A percentile compares a stretch with the other conserved stretches of the same genome.
Evolutionary conservation across 139 green algal genomes (phyloP).

Genomic region (Micractinium sp.): DNA sequence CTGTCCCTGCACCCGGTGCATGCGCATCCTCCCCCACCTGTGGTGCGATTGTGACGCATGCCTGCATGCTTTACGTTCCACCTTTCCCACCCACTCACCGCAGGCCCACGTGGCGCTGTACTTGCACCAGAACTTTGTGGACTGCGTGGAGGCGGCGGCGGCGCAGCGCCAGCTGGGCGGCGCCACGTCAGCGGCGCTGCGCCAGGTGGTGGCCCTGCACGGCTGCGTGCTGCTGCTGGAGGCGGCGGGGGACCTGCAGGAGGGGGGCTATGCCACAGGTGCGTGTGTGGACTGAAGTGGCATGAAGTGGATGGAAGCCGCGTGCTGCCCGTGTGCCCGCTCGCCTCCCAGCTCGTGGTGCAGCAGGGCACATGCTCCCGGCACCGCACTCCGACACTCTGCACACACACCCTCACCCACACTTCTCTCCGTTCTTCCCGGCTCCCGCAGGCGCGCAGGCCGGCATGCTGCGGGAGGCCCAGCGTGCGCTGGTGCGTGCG

Average conservation of each 20-base stretch:
- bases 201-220: constrained; percentile 70
- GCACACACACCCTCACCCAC: neutral
- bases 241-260: constrained; percentile 70
- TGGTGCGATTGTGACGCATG: too few relatives aligned
- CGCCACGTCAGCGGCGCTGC: constrained; percentile 55
- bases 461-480: constrained; percentile 47
- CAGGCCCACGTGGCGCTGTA: constrained; percentile 68
- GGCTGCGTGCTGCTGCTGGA: constrained; percentile 60
- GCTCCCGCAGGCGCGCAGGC: constrained; percentile 60
- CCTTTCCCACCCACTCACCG: neutral
- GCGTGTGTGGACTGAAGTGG: neutral
- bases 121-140: constrained; percentile 66
- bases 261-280: constrained; percentile 68
- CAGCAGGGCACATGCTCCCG: too few relatives aligned
- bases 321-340: too few relatives aligned
- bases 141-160: constrained; percentile 39
- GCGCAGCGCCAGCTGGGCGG: constrained; percentile 23
- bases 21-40: neutral
- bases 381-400: too few relatives aligned
- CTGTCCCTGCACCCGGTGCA: too few relatives aligned
- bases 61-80: neutral
- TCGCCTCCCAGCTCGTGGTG: too few relatives aligned
- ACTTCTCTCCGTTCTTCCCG: neutral
- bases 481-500: constrained; percentile 66
- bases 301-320: neutral